Percentiles rank a stretch among this genome's conserved stretches.
Evolutionary conservation across 208 protist species (phyloP).

Genomic region (Sergeia podlipaevii): DNA sequence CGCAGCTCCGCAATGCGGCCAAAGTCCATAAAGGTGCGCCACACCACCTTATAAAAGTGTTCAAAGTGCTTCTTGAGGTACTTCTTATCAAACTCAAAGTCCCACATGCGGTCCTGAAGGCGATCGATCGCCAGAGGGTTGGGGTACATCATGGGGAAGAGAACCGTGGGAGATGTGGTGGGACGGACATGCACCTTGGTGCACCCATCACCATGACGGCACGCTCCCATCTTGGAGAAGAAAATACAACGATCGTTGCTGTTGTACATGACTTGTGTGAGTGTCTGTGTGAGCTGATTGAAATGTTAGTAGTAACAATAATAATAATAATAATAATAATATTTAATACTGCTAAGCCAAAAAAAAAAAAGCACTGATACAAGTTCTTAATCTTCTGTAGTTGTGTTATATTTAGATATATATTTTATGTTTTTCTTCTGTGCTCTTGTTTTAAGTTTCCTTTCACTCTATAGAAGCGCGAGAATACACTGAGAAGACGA

Average conservation of each 20-base stretch:
- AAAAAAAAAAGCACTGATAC: no score
- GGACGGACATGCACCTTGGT: constrained; percentile 94
- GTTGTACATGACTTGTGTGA: constrained; percentile 20
- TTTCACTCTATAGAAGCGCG: no score
- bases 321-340: no score
- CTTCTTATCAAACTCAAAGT: constrained; percentile 70
- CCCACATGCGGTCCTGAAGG: constrained; percentile 59
- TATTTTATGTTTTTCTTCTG: no score
- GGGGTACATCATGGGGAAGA: constrained; percentile 96
- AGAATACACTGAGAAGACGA: no score
- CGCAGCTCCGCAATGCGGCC: constrained; percentile 95
- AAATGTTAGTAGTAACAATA: no score
- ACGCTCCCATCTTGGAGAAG: constrained; percentile 98
- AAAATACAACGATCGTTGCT: constrained; percentile 84
- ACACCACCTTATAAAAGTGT: constrained; percentile 97
- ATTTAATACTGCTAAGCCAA: no score
- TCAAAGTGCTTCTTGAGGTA: constrained; percentile 94
- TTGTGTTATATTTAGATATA: no score
- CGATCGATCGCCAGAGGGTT: constrained; percentile 75
- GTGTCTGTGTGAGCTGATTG: no score
- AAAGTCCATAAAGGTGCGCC: constrained; percentile 90
- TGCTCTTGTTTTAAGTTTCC: no score
- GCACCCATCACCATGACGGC: constrained; percentile 96
- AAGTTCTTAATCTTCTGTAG: no score
- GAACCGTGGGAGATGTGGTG: constrained; percentile 91